These are phyloP conservation scores for Spatholobus suberectus DNA, from an alignment of 306 rosid species.

Conservation along the genomic window DNA sequence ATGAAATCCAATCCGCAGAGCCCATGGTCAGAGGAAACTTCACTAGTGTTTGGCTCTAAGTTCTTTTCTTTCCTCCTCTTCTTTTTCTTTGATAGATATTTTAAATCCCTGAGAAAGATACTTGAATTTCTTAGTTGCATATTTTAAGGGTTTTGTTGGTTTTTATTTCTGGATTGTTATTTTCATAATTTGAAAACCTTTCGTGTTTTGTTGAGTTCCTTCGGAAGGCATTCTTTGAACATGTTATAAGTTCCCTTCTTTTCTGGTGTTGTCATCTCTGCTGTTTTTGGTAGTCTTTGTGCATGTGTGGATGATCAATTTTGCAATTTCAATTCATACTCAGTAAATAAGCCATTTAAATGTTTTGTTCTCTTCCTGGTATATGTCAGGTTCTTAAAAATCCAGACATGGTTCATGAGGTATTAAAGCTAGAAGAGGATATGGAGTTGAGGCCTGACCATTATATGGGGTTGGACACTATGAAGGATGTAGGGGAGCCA, in stretches of 20 bases:
- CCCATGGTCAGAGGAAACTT: slow-evolving; percentile 61
- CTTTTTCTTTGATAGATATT: slow-evolving; percentile 28
- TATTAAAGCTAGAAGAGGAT: slow-evolving; percentile 44
- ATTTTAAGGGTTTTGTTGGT: neutral
- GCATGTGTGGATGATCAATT: slow-evolving; percentile 18
- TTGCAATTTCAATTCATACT: neutral
- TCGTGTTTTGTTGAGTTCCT: slow-evolving; percentile 16
- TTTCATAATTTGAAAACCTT: slow-evolving; percentile 24
- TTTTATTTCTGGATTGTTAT: slow-evolving; percentile 23
- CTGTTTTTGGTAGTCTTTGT: neutral
- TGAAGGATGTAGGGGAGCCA: slow-evolving; percentile 40
- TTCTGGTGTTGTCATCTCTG: slow-evolving; percentile 11
- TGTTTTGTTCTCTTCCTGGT: slow-evolving; percentile 7
- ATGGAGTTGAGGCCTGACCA: slow-evolving; percentile 41
- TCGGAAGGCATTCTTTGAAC: slow-evolving; percentile 21
- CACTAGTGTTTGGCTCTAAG: slow-evolving; percentile 32
- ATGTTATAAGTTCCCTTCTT: slow-evolving; percentile 2
- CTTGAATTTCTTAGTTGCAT: slow-evolving; percentile 30
- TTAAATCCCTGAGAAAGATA: slow-evolving; percentile 38
- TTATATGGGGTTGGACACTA: slow-evolving; percentile 39
- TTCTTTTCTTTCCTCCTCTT: slow-evolving; percentile 24
- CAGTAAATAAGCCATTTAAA: slow-evolving; percentile 7
- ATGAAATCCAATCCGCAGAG: slow-evolving; percentile 43
- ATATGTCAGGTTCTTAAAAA: slow-evolving; percentile 51
- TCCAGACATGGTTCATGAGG: slow-evolving; percentile 45